Percentiles rank a stretch among this genome's conserved stretches.
Conservation (phyloP, 192 early-diverging fungal species). For the Bifiguratus adelaidae region DNA sequence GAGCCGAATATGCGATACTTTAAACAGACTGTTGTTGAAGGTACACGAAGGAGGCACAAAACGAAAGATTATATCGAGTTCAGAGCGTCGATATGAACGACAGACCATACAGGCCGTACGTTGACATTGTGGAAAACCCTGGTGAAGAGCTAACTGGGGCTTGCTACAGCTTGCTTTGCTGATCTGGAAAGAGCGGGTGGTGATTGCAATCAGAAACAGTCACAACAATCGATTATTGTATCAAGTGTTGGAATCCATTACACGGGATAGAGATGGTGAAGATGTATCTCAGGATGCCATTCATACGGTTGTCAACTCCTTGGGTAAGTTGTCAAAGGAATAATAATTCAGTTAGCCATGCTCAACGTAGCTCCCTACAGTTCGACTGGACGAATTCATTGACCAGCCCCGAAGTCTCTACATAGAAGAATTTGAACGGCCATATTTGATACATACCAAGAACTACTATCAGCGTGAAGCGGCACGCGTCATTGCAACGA, state of each 20-base stretch:
- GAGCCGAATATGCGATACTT: conserved; percentile 55
- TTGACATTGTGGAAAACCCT: background rate
- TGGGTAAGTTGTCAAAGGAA: conserved; percentile 30
- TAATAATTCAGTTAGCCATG: background rate
- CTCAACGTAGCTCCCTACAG: conserved; percentile 16
- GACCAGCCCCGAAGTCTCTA: conserved; percentile 62
- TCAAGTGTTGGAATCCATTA: conserved; percentile 59
- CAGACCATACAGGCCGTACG: conserved; percentile 57
- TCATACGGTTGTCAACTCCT: conserved; percentile 36
- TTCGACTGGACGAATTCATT: conserved; percentile 47
- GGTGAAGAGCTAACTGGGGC: background rate
- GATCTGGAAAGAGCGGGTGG: conserved; percentile 62
- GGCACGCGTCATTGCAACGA: conserved; percentile 33
- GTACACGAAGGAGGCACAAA: conserved; percentile 6
- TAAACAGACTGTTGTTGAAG: conserved; percentile 48
- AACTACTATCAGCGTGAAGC: conserved; percentile 65
- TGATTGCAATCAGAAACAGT: conserved; percentile 41
- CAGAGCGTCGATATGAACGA: conserved; percentile 36
- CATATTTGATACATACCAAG: conserved; percentile 53
- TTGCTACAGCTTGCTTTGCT: conserved; percentile 46
- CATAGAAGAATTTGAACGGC: conserved; percentile 67
- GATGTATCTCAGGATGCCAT: conserved; percentile 41
- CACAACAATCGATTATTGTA: conserved; percentile 53
- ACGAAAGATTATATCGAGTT: conserved; percentile 26
- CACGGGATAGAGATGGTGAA: conserved; percentile 55